Evolutionary conservation across 2,329 filamentous ascomycete genomes (phyloP).

Genomic region (Fusarium subtropicale): DNA sequence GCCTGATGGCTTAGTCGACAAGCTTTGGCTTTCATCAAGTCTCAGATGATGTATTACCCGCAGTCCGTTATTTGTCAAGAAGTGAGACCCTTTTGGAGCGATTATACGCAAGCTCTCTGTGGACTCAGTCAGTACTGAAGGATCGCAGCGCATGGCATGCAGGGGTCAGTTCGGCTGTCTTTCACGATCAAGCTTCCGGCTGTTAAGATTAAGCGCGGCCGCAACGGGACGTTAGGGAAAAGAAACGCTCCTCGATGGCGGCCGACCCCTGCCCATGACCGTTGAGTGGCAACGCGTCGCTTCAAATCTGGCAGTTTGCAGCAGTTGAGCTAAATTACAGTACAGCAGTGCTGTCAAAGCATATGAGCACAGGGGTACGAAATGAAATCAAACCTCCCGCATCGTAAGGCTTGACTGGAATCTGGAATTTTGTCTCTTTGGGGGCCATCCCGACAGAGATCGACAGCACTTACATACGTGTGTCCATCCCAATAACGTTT

Average conservation of each 20-base stretch:
- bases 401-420: background rate
- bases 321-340: background rate
- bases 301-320: constrained; percentile 16
- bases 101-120: background rate
- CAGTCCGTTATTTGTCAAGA: constrained; percentile 19
- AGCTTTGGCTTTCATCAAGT: constrained; percentile 12
- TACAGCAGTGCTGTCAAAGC: background rate
- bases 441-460: constrained; percentile 25
- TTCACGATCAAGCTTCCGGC: constrained; percentile 29
- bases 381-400: background rate
- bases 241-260: constrained; percentile 22
- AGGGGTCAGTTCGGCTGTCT: constrained; percentile 15
- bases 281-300: constrained; percentile 39
- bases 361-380: constrained; percentile 3
- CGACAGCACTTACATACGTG: constrained; percentile 6
- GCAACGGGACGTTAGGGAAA: constrained; percentile 9
- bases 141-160: constrained; percentile 1
- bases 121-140: background rate
- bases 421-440: constrained; percentile 6
- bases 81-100: constrained; percentile 6
- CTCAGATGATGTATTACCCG: constrained; percentile 14
- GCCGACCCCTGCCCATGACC: constrained; percentile 36
- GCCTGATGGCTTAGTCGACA: background rate
- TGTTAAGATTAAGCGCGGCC: constrained; percentile 29
- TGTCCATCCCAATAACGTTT: constrained; percentile 10